Evolutionary conservation across 1,139 yeast genomes (phyloP), one percentile per base, ranked within the genome.

Genomic region (Yamadazyma sp.): DNA sequence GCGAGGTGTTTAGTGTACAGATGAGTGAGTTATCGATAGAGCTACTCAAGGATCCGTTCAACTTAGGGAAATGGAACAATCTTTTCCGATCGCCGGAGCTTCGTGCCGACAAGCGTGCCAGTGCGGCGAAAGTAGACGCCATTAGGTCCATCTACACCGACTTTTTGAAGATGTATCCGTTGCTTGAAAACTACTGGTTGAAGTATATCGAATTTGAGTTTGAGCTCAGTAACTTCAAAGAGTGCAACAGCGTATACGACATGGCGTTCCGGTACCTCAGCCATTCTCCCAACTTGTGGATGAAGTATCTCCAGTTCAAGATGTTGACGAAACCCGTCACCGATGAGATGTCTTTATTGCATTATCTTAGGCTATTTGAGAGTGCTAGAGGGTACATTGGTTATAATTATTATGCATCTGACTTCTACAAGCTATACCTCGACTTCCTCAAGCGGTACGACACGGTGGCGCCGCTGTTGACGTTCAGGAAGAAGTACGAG

Each of bases 181-280:
- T 73, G 27, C 61, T 84, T 28, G 87, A 82, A 52, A 87, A 86
- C 35, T 87, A 86, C 58, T 87, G 97, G 92, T 71, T 83, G 33
- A 77, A 80, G 46, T 87, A 75, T 56, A 95, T 96, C 0, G 65
- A 73, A 17, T 66, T 79, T 62, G 87, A 82, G 57, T 84, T 78
- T 54, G 69, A 71, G 36, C 57, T 86, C 24, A 87, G 88, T 0
- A 60, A 75, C 46, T 69, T 81, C 0, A 67, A 64, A 1, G 54
- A 59, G 3, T 77, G 87, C 2, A 69, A 64, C 33, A 52, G 47
- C 2, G 69, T 87, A 0, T 92, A 76, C 55, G 62, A 72, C 38
- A 58, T 69, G 5, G 87, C 83, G 0, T 67, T 89, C 23, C 56
- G 59, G 3, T 57, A 68, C n/a, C 54, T 81, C 25, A 77, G 80